Evolutionary conservation across 1,139 yeast genomes (phyloP).

Genomic region (Waltiozyma sp.): DNA sequence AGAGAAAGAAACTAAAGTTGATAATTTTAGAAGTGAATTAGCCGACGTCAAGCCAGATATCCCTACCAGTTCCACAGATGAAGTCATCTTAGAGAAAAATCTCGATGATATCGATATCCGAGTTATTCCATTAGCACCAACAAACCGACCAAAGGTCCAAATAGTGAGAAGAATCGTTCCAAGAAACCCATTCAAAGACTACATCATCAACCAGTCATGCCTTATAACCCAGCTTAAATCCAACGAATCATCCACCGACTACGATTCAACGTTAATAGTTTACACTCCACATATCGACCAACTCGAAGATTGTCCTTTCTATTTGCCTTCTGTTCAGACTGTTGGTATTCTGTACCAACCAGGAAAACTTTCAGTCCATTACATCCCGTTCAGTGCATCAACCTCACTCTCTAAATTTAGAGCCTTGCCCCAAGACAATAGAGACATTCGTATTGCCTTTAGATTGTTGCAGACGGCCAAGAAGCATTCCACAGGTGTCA

Average conservation of each 20-base stretch:
- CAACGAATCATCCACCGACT: constrained; percentile 4
- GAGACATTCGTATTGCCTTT: constrained; percentile 74
- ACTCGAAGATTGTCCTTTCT: constrained; percentile 69
- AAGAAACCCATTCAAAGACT: constrained; percentile 79
- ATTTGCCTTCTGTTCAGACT: constrained; percentile 72
- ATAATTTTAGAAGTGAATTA: constrained; percentile 23
- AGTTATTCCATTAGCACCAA: constrained; percentile 29
- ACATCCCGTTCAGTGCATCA: constrained; percentile 46
- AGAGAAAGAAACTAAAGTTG: constrained; percentile 18
- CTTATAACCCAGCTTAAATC: constrained; percentile 30
- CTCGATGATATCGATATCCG: constrained; percentile 47
- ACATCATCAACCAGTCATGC: constrained; percentile 78
- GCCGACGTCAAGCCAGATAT: constrained; percentile 24
- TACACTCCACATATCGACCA: constrained; percentile 64
- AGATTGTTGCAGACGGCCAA: constrained; percentile 68
- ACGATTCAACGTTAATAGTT: constrained; percentile 43
- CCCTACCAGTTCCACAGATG: constrained; percentile 17
- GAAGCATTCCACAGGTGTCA: constrained; percentile 77
- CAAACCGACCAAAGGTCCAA: constrained; percentile 33
- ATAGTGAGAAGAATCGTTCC: constrained; percentile 78
- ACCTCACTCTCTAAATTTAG: constrained; percentile 21
- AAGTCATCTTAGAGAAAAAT: constrained; percentile 31
- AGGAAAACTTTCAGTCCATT: constrained; percentile 62
- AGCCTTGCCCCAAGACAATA: constrained; percentile 33
- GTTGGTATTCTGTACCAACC: constrained; percentile 52